These are phyloP conservation scores for Botrytis galanthina DNA, from an alignment of 2,329 filamentous ascomycete genomes.

Conservation along the genomic window DNA sequence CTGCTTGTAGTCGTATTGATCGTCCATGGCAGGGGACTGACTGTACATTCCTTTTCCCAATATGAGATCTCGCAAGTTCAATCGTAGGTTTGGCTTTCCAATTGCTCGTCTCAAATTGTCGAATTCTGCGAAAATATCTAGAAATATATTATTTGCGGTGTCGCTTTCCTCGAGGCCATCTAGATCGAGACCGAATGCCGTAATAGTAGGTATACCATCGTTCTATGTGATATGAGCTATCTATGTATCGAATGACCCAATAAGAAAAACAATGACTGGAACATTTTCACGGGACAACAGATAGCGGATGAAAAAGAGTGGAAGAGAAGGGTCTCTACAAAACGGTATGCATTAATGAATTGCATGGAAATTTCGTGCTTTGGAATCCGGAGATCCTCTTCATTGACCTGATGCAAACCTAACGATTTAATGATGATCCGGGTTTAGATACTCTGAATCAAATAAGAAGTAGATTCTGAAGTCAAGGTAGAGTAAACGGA, in stretches of 20 bases:
- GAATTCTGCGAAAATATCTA: neutral
- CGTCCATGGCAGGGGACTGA: neutral
- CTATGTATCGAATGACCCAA: neutral
- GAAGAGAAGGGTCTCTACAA: neutral
- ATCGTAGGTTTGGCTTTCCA: neutral
- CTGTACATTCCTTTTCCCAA: neutral
- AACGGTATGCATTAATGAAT: neutral
- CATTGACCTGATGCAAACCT: neutral
- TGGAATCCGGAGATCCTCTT: neutral
- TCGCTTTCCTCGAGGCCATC: neutral
- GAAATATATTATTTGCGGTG: neutral
- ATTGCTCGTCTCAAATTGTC: neutral
- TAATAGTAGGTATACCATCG: neutral
- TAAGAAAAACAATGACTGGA: neutral
- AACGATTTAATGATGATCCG: neutral
- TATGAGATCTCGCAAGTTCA: slow-evolving; percentile 3
- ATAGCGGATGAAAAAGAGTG: neutral
- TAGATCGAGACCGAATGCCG: neutral
- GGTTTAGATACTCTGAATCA: neutral
- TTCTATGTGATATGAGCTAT: slow-evolving; percentile 1
- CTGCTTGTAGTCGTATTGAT: neutral
- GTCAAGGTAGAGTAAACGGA: too few relatives aligned
- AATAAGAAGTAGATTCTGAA: neutral
- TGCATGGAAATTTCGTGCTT: neutral
- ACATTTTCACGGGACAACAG: neutral